Evolutionary conservation across 2,329 filamentous ascomycete species (phyloP).

Genomic region (Alternaria infectoria): DNA sequence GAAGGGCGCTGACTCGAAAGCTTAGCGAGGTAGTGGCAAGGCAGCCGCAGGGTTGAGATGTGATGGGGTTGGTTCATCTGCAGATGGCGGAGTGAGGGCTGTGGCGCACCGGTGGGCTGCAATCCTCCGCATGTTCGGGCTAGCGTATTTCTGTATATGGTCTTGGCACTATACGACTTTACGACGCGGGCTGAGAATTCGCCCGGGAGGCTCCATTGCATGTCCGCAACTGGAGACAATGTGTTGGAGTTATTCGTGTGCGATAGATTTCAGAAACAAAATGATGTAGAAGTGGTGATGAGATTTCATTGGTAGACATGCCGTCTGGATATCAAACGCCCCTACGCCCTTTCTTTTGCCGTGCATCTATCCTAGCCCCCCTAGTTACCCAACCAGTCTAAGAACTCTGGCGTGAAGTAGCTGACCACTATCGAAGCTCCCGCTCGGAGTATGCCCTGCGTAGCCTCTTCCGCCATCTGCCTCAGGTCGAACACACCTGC

Average conservation of each 20-base stretch:
- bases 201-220: no score
- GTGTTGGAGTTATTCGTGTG: no score
- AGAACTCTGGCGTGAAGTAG: slow-evolving; percentile 87
- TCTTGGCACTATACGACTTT: neutral
- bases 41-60: neutral
- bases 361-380: neutral
- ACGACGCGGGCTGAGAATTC: no score
- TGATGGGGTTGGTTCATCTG: neutral
- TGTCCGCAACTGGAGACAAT: no score
- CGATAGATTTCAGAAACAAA: neutral
- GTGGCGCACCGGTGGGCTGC: neutral
- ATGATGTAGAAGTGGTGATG: neutral
- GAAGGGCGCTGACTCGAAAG: neutral
- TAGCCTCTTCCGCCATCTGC: slow-evolving; percentile 92
- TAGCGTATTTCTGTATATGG: neutral
- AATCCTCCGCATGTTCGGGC: neutral
- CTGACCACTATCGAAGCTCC: slow-evolving; percentile 92
- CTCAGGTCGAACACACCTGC: slow-evolving; percentile 96
- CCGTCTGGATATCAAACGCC: slow-evolving; percentile 1
- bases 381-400: slow-evolving; percentile 63
- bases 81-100: neutral
- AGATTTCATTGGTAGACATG: neutral
- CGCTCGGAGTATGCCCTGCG: slow-evolving; percentile 89
- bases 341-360: neutral
- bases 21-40: neutral